These are phyloP conservation scores for Licmophora abbreviata DNA, from an alignment of 108 stramenopile genomes.

Conservation along the genomic window DNA sequence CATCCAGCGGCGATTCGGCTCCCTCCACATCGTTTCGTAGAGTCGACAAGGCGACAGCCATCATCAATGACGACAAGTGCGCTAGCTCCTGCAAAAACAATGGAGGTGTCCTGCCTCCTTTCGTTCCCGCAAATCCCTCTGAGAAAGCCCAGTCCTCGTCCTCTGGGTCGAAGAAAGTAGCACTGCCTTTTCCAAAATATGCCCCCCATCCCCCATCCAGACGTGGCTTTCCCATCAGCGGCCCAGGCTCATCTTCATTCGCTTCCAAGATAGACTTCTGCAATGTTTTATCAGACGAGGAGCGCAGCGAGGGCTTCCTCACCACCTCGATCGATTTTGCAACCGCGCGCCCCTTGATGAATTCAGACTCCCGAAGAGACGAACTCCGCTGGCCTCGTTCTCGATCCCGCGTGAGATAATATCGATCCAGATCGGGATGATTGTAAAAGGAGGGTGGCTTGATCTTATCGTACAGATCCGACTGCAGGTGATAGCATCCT, in stretches of 20 bases:
- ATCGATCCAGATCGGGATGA: slow-evolving; percentile 45
- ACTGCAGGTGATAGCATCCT: slow-evolving; percentile 56
- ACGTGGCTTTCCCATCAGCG: slow-evolving; percentile 36
- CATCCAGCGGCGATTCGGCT: slow-evolving; percentile 41
- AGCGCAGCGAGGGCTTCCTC: neutral
- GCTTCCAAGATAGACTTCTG: neutral
- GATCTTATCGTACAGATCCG: slow-evolving; percentile 35
- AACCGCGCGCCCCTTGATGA: neutral
- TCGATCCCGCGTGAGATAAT: slow-evolving; percentile 50
- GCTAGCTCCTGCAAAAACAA: slow-evolving; percentile 70
- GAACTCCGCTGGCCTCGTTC: slow-evolving; percentile 18
- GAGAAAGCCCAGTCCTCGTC: neutral
- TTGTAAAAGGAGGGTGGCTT: slow-evolving; percentile 58
- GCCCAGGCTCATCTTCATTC: slow-evolving; percentile 15
- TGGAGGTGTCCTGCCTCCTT: slow-evolving; percentile 55
- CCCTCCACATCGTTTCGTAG: slow-evolving; percentile 70
- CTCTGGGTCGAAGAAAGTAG: slow-evolving; percentile 23
- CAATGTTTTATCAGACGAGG: neutral
- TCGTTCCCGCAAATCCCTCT: slow-evolving; percentile 47
- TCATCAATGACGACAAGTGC: slow-evolving; percentile 53
- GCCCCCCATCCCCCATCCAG: slow-evolving; percentile 57
- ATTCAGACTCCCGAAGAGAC: neutral
- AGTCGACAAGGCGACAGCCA: slow-evolving; percentile 59
- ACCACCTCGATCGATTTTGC: slow-evolving; percentile 7
- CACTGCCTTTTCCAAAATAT: slow-evolving; percentile 21